phyloP scores from a whole-genome alignment of 768 basidiomycete genomes.

The Boletales sp. region DNA sequence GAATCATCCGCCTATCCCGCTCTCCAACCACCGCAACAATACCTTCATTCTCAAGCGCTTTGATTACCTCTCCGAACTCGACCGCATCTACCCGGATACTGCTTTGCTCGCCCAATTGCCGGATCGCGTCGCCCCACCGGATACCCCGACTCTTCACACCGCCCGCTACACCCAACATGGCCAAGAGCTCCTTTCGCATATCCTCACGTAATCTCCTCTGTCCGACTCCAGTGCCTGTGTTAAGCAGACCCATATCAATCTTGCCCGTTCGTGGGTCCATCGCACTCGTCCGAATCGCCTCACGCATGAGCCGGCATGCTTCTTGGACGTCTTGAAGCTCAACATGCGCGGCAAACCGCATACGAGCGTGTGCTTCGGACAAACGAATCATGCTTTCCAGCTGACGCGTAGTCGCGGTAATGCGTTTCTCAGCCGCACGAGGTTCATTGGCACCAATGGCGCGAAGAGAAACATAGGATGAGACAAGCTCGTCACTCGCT shows the following conservation, averaged over 20 bases:
- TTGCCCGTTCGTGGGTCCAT: constrained; percentile 97
- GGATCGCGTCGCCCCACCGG: constrained; percentile 81
- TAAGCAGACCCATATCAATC: constrained; percentile 95
- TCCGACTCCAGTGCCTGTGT: constrained; percentile 87
- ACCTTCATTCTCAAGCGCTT: constrained; percentile 81
- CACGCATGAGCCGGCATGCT: constrained; percentile 91
- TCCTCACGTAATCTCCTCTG: constrained; percentile 87
- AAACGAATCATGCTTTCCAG: constrained; percentile 96
- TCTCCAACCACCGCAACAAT: constrained; percentile 83
- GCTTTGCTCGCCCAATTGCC: constrained; percentile 77
- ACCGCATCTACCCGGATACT: constrained; percentile 71
- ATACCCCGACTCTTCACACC: constrained; percentile 55
- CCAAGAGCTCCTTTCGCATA: constrained; percentile 78
- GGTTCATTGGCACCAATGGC: constrained; percentile 84
- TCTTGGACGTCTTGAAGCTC: constrained; percentile 86
- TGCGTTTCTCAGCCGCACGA: constrained; percentile 83
- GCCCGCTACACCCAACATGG: constrained; percentile 51
- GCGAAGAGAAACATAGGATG: constrained; percentile 90
- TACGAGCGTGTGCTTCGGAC: constrained; percentile 93
- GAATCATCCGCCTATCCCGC: constrained; percentile 78
- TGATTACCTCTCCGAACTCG: constrained; percentile 82
- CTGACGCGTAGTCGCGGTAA: constrained; percentile 97
- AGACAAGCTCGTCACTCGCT: constrained; percentile 80
- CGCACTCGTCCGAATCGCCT: constrained; percentile 90
- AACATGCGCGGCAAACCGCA: constrained; percentile 89